A percentile compares a stretch with the other conserved stretches of the same genome.
Conservation (phyloP, 1,284 basidiomycete genomes). For the Marasmius oreades region DNA sequence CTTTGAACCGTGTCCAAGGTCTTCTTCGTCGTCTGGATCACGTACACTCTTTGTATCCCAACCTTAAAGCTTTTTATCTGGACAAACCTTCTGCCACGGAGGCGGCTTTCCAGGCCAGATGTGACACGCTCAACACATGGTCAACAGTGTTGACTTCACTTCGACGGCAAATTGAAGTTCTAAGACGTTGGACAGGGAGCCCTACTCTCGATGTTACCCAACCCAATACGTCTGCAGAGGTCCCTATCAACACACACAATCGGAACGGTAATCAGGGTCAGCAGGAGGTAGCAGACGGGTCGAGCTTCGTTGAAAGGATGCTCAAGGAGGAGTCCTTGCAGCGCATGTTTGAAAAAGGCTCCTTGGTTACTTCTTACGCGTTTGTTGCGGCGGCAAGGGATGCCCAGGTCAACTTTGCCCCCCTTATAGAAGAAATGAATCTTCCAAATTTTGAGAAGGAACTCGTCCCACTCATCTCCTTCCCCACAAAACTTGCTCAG, state of each 20-base stretch:
- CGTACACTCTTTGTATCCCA: conserved; percentile 86
- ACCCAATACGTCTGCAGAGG: conserved; percentile 62
- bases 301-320: conserved; percentile 89
- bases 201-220: conserved; percentile 86
- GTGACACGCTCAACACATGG: conserved; percentile 90
- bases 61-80: conserved; percentile 71
- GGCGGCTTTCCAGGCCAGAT: conserved; percentile 67
- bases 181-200: conserved; percentile 90
- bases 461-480: conserved; percentile 90
- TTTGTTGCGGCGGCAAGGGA: conserved; percentile 87
- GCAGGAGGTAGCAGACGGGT: conserved; percentile 50
- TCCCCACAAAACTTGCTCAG: conserved; percentile 93
- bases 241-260: conserved; percentile 37
- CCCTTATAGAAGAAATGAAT: conserved; percentile 77
- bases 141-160: conserved; percentile 78
- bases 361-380: conserved; percentile 82
- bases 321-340: conserved; percentile 96
- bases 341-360: conserved; percentile 91
- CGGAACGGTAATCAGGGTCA: conserved; percentile 26
- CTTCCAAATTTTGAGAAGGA: conserved; percentile 93
- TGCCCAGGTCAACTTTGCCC: conserved; percentile 80
- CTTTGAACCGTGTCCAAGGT: conserved; percentile 69
- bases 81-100: conserved; percentile 76
- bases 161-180: conserved; percentile 71
- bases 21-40: conserved; percentile 80